phyloP scores from a whole-genome alignment of 306 rosid species.

The Begonia peltatifolia region DNA sequence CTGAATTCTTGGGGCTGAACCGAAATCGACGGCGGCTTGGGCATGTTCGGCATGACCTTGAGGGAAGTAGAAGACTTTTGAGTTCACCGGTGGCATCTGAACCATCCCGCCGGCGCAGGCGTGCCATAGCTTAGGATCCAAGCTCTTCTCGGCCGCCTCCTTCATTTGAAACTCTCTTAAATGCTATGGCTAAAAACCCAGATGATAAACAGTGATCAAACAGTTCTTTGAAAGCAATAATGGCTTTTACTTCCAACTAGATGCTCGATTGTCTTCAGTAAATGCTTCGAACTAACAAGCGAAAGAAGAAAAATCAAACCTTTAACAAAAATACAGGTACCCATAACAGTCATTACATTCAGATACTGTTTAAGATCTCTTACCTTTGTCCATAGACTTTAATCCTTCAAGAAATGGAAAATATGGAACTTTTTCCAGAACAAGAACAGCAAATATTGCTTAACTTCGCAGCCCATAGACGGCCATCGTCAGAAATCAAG shows the following conservation, averaged over 20 bases:
- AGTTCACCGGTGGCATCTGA: constrained; percentile 73
- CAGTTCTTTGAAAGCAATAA: constrained; percentile 2
- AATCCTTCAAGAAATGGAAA: too few relatives aligned
- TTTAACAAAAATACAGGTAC: background rate
- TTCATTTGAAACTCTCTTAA: constrained; percentile 26
- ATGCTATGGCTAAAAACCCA: constrained; percentile 2
- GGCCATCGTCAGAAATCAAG: too few relatives aligned
- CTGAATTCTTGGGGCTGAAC: constrained; percentile 34
- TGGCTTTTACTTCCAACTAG: constrained; percentile 2
- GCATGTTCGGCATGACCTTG: constrained; percentile 98
- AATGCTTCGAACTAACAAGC: constrained; percentile 13
- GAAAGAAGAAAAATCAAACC: constrained; percentile 5
- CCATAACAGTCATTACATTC: too few relatives aligned
- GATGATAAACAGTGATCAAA: constrained; percentile 2
- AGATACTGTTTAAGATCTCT: too few relatives aligned
- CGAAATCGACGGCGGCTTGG: constrained; percentile 46
- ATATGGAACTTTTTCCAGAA: too few relatives aligned
- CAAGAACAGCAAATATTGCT: too few relatives aligned
- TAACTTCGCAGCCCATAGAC: too few relatives aligned
- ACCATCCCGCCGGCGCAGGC: constrained; percentile 99
- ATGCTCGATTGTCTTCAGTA: constrained; percentile 8
- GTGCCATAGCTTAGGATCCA: constrained; percentile 96
- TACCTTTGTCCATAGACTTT: too few relatives aligned
- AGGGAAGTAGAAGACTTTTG: constrained; percentile 81
- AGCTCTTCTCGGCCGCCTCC: constrained; percentile 43